Evolutionary conservation across 139 green algal species (phyloP), one percentile per base, ranked within the genome.

Genomic region (Picocystis salinarum): DNA sequence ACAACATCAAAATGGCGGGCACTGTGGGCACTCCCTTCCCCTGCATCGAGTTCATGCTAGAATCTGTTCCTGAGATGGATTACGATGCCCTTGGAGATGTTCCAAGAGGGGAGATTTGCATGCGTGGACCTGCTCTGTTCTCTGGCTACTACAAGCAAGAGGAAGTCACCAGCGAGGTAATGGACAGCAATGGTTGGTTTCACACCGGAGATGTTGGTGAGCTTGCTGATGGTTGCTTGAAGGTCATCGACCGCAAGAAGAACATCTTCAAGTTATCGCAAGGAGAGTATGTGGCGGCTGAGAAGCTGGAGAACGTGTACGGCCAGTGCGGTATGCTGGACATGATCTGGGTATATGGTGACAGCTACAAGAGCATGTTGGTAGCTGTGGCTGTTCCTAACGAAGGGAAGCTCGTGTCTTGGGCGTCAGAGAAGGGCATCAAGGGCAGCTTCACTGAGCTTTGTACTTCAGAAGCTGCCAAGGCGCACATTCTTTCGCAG

Each of bases 241-340:
- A 76, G 48, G 91, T 96, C 50, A 72, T 95, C 25, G 85, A 96
- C 66, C 69, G 83, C 52, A 92, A 92, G 65, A 96, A 96, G 70
- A 94, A 95, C 76, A 96, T 96, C 67, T 96, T 96, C 77, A 96
- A 96, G 76, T 77, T 96, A 17, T 64, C 61, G 9, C 82, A 93
- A 61, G 81, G 82, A 26, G 85, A 96, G 72, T 96, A 96, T 52
- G 66, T 96, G 15, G 80, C 85, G 0, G 83, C 91, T 28, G 85
- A 96, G 74, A 89, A 91, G 65, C 45, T 96, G 23, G 85, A 96
- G 69, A 58, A 47, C 17, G 65, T 73, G 2, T 93, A 86, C 67
- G 86, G 86, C 62, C 80, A 87, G 68, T 64, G 59, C 47, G 1
- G 46, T 3, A 19, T 65, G 7, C 59, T 91, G 29, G 79, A 95